Evolutionary conservation across 106 monocot genomes (phyloP).

Genomic region (Vanilla planifolia): DNA sequence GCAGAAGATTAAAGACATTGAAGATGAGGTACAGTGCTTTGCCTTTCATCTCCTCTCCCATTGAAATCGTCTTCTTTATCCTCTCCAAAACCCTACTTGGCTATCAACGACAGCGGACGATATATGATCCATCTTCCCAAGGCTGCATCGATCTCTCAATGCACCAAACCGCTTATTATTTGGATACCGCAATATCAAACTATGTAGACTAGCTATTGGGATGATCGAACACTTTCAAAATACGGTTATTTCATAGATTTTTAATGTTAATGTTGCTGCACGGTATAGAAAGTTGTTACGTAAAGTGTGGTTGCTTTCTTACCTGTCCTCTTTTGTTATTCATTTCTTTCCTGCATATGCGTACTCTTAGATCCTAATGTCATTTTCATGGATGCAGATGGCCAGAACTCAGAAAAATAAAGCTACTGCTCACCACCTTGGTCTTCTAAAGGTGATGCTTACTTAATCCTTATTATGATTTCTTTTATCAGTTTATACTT

Average conservation of each 20-base stretch:
- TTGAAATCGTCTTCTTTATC: background rate
- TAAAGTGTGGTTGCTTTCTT: too few species aligned
- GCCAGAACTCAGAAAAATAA: constrained; percentile 97
- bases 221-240: too few species aligned
- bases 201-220: too few species aligned
- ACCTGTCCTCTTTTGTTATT: too few species aligned
- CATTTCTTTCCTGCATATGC: background rate
- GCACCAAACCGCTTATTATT: too few species aligned
- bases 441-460: constrained; percentile 78
- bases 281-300: too few species aligned
- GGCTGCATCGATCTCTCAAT: too few species aligned
- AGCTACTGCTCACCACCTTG: constrained; percentile 96
- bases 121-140: background rate
- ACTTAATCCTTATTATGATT: too few species aligned
- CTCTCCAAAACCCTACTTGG: constrained; percentile 25
- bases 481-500: too few species aligned
- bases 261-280: too few species aligned
- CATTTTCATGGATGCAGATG: constrained; percentile 50
- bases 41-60: background rate
- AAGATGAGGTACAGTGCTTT: constrained; percentile 67
- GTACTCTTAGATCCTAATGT: background rate
- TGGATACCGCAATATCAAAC: too few species aligned
- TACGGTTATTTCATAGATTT: too few species aligned
- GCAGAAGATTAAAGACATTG: constrained; percentile 99
- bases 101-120: background rate